phyloP scores from a whole-genome alignment of 148 eudicot genomes.

The Mesembryanthemum crystallinum region DNA sequence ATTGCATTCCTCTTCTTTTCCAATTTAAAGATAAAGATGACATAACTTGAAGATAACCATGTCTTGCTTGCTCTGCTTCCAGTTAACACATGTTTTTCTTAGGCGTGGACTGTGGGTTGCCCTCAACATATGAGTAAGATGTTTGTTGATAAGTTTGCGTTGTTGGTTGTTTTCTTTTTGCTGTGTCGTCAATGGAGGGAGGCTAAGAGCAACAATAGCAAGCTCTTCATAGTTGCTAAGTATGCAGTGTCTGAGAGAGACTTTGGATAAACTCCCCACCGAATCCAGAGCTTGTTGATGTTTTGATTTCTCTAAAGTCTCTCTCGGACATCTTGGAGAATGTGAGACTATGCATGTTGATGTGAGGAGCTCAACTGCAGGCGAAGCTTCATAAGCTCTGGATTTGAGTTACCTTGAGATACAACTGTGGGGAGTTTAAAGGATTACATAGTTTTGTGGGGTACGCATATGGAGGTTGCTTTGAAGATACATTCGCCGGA shows the following conservation, averaged over 20 bases:
- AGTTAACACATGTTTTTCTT: too few species aligned
- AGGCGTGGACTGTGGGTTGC: too few species aligned
- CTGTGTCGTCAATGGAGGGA: constrained; percentile 18
- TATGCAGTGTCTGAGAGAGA: constrained; percentile 39
- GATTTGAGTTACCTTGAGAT: constrained; percentile 38
- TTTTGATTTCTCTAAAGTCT: too few species aligned
- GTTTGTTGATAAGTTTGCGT: too few species aligned
- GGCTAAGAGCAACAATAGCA: constrained; percentile 22
- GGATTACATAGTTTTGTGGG: constrained; percentile 46
- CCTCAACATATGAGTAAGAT: too few species aligned
- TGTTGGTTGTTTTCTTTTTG: too few species aligned
- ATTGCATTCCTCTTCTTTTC: too few species aligned
- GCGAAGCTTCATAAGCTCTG: constrained; percentile 36
- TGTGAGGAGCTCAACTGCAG: constrained; percentile 36
- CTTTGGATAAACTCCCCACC: too few species aligned
- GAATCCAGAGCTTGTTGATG: too few species aligned
- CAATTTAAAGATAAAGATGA: too few species aligned
- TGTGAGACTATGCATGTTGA: constrained; percentile 42
- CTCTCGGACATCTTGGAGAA: constrained; percentile 42
- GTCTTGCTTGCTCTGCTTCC: too few species aligned
- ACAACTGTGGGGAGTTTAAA: constrained; percentile 39
- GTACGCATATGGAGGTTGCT: constrained; percentile 43
- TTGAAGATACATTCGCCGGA: constrained; percentile 39
- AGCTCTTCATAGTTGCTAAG: constrained; percentile 46
- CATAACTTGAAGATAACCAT: too few species aligned